These are phyloP conservation scores for Myxozyma sirexii DNA, from an alignment of 805 yeast species.

Conservation along the genomic window DNA sequence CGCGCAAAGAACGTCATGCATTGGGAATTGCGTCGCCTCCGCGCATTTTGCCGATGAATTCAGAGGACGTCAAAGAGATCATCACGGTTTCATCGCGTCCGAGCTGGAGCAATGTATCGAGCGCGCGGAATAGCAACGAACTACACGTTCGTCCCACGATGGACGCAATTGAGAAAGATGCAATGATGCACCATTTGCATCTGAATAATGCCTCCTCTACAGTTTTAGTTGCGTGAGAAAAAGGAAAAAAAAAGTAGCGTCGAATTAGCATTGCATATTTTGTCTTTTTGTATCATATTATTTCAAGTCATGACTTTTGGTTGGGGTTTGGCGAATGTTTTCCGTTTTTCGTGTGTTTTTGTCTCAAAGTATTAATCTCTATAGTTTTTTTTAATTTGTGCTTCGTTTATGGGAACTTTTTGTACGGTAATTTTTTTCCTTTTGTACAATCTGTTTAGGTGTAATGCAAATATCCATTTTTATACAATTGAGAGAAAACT, in stretches of 20 bases:
- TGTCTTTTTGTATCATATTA: background rate
- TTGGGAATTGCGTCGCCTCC: slow-evolving; percentile 8
- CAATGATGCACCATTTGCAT: background rate
- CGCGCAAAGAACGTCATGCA: slow-evolving; percentile 28
- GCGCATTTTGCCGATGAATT: slow-evolving; percentile 20
- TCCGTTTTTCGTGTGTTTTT: background rate
- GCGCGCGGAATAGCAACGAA: slow-evolving; percentile 17
- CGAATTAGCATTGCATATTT: background rate
- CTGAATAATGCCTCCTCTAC: slow-evolving; percentile 6
- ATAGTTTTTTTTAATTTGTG: background rate
- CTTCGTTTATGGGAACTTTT: background rate
- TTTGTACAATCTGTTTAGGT: background rate
- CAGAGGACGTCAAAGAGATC: slow-evolving; percentile 19
- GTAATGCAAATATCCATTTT: too few relatives aligned
- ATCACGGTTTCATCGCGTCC: background rate
- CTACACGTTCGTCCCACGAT: background rate
- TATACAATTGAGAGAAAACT: too few relatives aligned
- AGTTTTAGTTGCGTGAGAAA: slow-evolving; percentile 9
- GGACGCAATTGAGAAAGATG: slow-evolving; percentile 7
- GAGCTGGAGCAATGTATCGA: slow-evolving; percentile 9
- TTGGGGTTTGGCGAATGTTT: slow-evolving; percentile 15
- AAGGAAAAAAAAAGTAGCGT: too few relatives aligned
- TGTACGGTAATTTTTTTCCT: background rate
- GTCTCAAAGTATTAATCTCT: too few relatives aligned
- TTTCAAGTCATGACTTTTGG: slow-evolving; percentile 7